Evolutionary conservation across 2,329 filamentous ascomycete genomes (phyloP), one percentile per base, ranked within the genome.

Genomic region (Chaetomium globosum): DNA sequence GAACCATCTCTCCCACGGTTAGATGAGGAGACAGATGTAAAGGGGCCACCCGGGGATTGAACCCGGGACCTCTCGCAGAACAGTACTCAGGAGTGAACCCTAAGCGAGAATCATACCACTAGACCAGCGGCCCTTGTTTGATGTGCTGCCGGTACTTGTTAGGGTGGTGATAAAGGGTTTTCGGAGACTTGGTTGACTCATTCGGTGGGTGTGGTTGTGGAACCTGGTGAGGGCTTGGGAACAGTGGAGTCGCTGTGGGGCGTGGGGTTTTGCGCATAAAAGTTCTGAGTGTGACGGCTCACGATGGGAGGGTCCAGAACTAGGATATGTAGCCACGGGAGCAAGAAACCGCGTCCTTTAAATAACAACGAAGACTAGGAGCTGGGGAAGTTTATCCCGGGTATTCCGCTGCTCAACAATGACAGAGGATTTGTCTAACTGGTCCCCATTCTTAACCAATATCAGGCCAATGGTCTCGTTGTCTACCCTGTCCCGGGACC

Each of bases 101-200:
- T 85, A 85, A 85, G 84, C 83, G 83, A 85, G 83, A 85, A 86
- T 85, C 83, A 85, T 85, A 85, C 83, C 83, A 82, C 83, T 85
- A 85, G 83, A 83, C 81, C 80, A 82, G 64, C 68, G 65, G 67
- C 67, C 65, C 67, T 65, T 61, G 36, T 16, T 60, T 53, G 31
- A 60, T 3, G 30, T 51, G 46, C 26, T 59, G 57, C 16, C 48
- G 16, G 21, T 8, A 4, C 3, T 23, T 21, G 31, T 16, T 12
- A 2, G 31, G 23, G 46, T 28, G 30, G 21, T 53, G 10, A 53
- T 60, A 21, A 19, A 49, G 21, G 48, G 16, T 13, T 12, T 53
- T 8, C 26, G n/a, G n/a, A n/a, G 19, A 28, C 26, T 48, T n/a
- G 9, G 48, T 60, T 60, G 48, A 60, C 48, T 60, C 49, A 60